Base-by-base conservation (phyloP, 352 stramenopile species). In the Pythium utonaiense region DNA sequence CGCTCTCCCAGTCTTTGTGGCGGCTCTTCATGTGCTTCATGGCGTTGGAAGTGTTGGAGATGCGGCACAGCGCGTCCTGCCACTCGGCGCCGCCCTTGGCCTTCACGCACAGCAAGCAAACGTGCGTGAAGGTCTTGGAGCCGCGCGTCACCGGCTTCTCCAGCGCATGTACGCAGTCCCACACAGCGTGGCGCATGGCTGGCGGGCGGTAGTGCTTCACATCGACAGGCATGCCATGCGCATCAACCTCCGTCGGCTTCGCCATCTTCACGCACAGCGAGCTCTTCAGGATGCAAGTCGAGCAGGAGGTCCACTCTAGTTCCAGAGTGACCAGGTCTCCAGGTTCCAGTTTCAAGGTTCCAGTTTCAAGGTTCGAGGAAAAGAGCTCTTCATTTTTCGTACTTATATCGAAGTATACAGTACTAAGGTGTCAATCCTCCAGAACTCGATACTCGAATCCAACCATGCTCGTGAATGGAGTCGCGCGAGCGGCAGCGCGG, bases 11-110 rank as follows among this genome's bases (percentile, higher is more conserved):
- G 21, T 62, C 55, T 19, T 62, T 62, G 55, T 62, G 55, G 30
- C 55, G 55, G 22, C 55, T 62, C 28, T 48, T 44, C 42, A 62
- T 62, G 44, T 62, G 55, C 55, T 62, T 62, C 55, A 62, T 62
- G n/a, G 55, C 55, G 55, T 62, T 62, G 21, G 42, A 55, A 19
- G 55, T 55, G 55, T 62, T 62, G n/a, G 55, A 33, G 13, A 62
- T 48, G 42, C 55, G 42, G 44, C 55, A 62, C 10, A 62, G 55
- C 55, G 55, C 55, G 42, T 62, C 55, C 55, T 62, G 28, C 55
- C 55, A 62, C 7, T 25, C 27, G 1, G 28, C 44, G 21, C 21
- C 30, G 30, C 8, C 13, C 33, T 49, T 53, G 17, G 53, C 53
- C 10, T 19, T 36, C 22, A 52, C 53, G 55, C 55, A 62, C 42